Conservation (phyloP, 495 filamentous ascomycete species). For the Aspergillus haitiensis region DNA sequence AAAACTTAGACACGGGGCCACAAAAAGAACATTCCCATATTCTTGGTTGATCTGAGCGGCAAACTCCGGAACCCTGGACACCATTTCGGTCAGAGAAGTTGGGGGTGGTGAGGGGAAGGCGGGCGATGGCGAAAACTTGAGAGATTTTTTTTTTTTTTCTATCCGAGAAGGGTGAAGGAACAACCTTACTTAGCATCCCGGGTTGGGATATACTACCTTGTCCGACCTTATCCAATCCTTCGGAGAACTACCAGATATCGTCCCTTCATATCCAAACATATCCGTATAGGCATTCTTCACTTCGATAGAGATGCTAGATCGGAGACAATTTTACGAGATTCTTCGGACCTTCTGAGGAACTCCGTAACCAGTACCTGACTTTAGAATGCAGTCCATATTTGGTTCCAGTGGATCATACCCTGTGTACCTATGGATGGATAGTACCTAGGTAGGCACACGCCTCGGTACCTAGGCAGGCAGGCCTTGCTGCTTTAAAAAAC, state of each 20-base stretch:
- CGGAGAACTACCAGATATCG: neutral
- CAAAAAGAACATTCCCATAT: neutral
- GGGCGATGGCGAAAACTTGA: neutral
- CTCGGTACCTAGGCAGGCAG: neutral
- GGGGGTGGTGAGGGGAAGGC: neutral
- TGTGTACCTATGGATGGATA: neutral
- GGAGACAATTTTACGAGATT: no score
- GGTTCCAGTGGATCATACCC: neutral
- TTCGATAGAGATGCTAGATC: no score
- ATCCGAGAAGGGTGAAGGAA: neutral
- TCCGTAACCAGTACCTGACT: neutral
- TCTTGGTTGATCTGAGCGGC: neutral
- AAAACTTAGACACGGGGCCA: constrained; percentile 1
- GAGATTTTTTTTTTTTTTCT: neutral
- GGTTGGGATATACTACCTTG: neutral
- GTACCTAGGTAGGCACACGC: neutral
- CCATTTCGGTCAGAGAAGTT: neutral
- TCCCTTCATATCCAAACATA: no score
- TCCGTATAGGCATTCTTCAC: no score
- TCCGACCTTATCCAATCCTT: neutral
- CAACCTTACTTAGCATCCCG: constrained; percentile 3
- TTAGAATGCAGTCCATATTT: neutral
- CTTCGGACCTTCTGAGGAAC: no score
- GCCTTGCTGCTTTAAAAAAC: neutral
- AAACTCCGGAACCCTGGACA: constrained; percentile 14